phyloP scores from a whole-genome alignment of 2,329 filamentous ascomycete species.

The Diaporthe vexans region DNA sequence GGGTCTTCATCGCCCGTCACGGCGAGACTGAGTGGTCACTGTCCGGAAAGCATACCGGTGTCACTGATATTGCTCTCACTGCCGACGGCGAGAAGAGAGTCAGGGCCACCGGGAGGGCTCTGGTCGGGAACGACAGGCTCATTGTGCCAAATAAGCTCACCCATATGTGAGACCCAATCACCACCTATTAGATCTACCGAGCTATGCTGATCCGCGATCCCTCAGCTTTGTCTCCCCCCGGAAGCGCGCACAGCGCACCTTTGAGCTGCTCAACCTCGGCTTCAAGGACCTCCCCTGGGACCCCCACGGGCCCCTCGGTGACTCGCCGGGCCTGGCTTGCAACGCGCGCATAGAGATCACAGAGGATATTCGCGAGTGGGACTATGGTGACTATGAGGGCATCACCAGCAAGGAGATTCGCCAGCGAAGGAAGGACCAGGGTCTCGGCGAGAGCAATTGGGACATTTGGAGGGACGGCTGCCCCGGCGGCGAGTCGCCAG shows the following conservation, averaged over 20 bases:
- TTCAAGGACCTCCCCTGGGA: constrained; percentile 82
- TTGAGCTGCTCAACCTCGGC: constrained; percentile 86
- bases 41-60: constrained; percentile 86
- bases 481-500: constrained; percentile 83
- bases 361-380: constrained; percentile 85
- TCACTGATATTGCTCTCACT: constrained; percentile 89
- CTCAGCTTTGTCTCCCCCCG: constrained; percentile 87
- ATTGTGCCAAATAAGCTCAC: constrained; percentile 86
- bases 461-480: constrained; percentile 94
- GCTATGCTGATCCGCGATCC: background rate
- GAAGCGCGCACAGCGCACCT: constrained; percentile 86
- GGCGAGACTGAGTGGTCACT: constrained; percentile 97
- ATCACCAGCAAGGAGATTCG: constrained; percentile 80
- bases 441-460: constrained; percentile 70
- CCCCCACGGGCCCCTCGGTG: constrained; percentile 55
- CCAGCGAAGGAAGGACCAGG: constrained; percentile 67
- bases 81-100: constrained; percentile 83
- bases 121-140: constrained; percentile 86
- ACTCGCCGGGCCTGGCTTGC: constrained; percentile 61
- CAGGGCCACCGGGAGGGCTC: constrained; percentile 81
- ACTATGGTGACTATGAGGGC: constrained; percentile 90
- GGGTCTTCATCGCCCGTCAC: constrained; percentile 87
- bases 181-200: constrained; percentile 13
- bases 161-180: constrained; percentile 75
- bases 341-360: constrained; percentile 75